Base-by-base conservation (phyloP, 2,329 filamentous ascomycete genomes). In the Claviceps arundinis region DNA sequence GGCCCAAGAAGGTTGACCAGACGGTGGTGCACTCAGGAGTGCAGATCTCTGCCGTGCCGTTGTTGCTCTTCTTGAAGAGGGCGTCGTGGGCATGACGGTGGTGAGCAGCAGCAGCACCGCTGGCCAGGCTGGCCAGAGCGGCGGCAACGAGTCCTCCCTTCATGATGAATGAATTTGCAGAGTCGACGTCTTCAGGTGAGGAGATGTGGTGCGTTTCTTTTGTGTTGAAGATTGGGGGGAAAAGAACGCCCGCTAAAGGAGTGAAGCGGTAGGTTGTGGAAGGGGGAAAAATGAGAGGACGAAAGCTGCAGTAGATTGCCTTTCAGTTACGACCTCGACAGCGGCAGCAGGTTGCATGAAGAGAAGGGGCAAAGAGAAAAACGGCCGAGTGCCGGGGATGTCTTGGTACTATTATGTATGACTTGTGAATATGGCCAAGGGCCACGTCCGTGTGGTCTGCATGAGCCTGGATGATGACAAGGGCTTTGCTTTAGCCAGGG, bases 231-330 rank as follows among this genome's bases (percentile, higher is more conserved):
- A 54, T 13, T 37, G n/a, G 40, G 49, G 47, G 55, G 52, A 64
- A 85, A 85, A 71, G 82, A 87, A 74, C 82, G 84, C 80, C 86
- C 85, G 86, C 86, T 89, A 73, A 90, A 89, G 69, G 87, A 88
- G 82, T 88, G 85, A 87, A 87, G 84, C 84, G 83, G 83, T 84
- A 60, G 64, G 70, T 74, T 65, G 61, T 61, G 56, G 59, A 64
- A 57, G 65, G 19, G 19, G 65, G 66, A 61, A 62, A 68, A 73
- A 73, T 66, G 67, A 73, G 71, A 71, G 64, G 70, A 72, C 69
- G 73, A 76, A 74, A 75, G 71, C 69, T 63, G 60, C 55, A 57
- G 57, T 19, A 22, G 26, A 22, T 47, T 68, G 51, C 69, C 70
- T 68, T 70, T 68, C 70, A 73, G 42, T 70, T 72, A 73, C 70